Conservation (phyloP, 148 eudicot genomes). For the Camellia sinensis region DNA sequence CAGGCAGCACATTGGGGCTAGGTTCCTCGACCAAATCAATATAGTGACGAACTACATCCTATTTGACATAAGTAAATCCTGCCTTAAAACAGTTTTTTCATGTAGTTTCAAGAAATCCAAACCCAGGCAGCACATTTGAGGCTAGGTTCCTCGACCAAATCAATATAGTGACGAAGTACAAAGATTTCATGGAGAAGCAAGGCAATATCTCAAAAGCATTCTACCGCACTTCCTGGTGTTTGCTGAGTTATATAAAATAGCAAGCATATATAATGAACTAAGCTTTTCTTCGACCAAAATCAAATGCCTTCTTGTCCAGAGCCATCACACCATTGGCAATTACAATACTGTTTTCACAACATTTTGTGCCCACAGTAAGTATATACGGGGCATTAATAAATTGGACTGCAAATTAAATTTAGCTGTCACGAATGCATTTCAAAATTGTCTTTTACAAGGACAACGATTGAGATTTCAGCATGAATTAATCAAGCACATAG, state of each 20-base stretch:
- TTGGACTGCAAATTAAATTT: not conserved
- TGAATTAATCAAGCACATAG: conserved; percentile 71
- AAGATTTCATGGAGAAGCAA: not conserved
- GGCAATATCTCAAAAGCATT: too few relatives aligned
- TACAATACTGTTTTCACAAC: not conserved
- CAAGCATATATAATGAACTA: not conserved
- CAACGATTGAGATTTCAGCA: not conserved
- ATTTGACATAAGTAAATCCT: too few relatives aligned
- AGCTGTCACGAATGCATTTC: not conserved
- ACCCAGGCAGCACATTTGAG: not conserved
- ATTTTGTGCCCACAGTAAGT: not conserved
- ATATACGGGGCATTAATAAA: not conserved
- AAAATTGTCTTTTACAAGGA: not conserved
- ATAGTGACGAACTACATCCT: too few relatives aligned
- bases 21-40: too few relatives aligned
- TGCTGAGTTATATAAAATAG: not conserved
- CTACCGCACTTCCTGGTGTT: too few relatives aligned
- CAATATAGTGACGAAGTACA: not conserved
- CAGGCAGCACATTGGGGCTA: not conserved
- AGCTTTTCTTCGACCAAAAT: not conserved
- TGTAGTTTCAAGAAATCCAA: not conserved
- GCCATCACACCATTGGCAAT: not conserved
- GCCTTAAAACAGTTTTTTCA: too few relatives aligned
- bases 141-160: too few relatives aligned
- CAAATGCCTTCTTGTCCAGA: not conserved